Base-by-base conservation (phyloP, 2,329 filamentous ascomycete species). In the Orbilia ellipsospora region DNA sequence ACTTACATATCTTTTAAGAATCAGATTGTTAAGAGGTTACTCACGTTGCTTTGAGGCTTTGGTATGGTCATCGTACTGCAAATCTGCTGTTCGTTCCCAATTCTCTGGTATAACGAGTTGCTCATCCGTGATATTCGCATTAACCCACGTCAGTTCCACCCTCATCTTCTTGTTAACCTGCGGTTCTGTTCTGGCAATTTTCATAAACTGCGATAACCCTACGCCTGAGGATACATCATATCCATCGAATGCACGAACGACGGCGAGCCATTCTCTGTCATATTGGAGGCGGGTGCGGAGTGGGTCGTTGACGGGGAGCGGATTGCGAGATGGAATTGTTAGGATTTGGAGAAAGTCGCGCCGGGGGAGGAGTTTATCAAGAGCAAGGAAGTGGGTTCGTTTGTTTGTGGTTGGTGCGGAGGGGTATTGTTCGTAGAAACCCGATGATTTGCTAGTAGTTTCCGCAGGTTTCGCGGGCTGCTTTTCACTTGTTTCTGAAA, bases 181-280 rank as follows among this genome's bases (percentile, higher is more conserved):
- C 16, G 45, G 40, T 1, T 62, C 84, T 80, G 96, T 86, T 1
- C 83, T 81, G 0, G 90, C 85, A 0, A 87, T 82, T 45, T 83
- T 82, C 0, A 87, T 85, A 6, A 83, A 81, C 4, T 85, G 85
- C 77, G 90, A 91, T 44, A 94, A 84, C 0, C 84, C 82, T 1
- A 95, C 85, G 48, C 88, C 85, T 2, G 85, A 79, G 48, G 91
- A 88, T 4, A 78, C 76, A 45, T 79, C 65, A 13, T 67, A 67
- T 0, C 76, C 70, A 15, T 80, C 79, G 80, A 98, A 96, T 6
- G 89, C 90, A 50, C 94, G 91, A 12, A 90, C 94, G 77, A 99
- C 97, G 50, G 95, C 91, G 6, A 99, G 89, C 94, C 94, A 99
- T 83, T 99, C 95, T 10, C 90, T 88, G 82, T 99, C 95, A 81